phyloP scores from a whole-genome alignment of 2,329 filamentous ascomycete species.

The Xylaria sp. region DNA sequence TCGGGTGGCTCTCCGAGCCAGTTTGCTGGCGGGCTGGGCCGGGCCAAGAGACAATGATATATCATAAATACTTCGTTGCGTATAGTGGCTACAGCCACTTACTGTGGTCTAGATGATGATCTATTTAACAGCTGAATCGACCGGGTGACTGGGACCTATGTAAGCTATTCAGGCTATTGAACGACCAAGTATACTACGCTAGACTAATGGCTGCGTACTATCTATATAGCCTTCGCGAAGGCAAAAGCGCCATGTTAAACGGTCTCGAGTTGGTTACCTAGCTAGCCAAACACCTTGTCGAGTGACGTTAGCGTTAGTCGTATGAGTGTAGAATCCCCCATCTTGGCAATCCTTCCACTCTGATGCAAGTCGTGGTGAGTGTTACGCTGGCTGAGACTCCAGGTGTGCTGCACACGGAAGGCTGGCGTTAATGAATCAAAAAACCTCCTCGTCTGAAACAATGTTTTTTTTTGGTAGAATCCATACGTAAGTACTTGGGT shows the following conservation, averaged over 20 bases:
- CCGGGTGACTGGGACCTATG: slow-evolving; percentile 1
- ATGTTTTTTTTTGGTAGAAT: background rate
- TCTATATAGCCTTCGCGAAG: background rate
- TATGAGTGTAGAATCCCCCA: no score
- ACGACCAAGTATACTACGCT: background rate
- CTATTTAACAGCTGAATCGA: no score
- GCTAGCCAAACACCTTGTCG: background rate
- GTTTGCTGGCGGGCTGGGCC: background rate
- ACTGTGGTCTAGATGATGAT: no score
- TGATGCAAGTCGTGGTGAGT: background rate
- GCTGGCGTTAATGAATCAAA: background rate
- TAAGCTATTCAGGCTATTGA: slow-evolving; percentile 1
- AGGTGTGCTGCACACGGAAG: background rate
- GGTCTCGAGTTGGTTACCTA: background rate
- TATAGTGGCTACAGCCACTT: no score
- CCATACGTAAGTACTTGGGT: background rate
- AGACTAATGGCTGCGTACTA: background rate
- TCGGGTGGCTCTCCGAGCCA: background rate
- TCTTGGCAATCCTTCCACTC: no score
- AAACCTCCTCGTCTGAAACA: background rate
- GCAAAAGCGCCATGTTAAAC: background rate
- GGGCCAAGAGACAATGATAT: background rate
- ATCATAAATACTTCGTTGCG: background rate
- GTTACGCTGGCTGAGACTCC: background rate
- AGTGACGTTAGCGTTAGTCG: background rate